Evolutionary conservation across 1,139 yeast species (phyloP).

Genomic region (Geotrichum australiense): DNA sequence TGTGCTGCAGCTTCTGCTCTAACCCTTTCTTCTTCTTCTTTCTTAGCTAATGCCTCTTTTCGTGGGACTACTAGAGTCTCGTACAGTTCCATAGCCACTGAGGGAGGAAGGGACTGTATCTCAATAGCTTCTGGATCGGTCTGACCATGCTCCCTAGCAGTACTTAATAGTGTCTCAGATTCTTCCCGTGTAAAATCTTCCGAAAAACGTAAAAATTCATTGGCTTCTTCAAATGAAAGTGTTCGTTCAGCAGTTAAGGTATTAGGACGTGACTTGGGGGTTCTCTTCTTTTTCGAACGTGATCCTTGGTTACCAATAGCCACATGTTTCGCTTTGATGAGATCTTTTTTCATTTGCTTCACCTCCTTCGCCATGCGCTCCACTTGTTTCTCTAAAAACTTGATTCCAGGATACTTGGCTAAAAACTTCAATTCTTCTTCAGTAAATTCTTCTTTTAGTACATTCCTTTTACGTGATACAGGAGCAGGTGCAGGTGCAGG

Average conservation of each 20-base stretch:
- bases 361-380: slow-evolving; percentile 80
- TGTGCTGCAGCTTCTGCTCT: slow-evolving; percentile 93
- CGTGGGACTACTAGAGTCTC: slow-evolving; percentile 11
- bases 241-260: no score
- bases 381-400: slow-evolving; percentile 79
- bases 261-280: no score
- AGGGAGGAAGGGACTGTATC: no score
- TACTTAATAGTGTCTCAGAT: no score
- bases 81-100: no score
- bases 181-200: no score
- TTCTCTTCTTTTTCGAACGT: no score
- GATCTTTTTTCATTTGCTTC: slow-evolving; percentile 68
- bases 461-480: slow-evolving; percentile 21
- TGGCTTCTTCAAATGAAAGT: no score
- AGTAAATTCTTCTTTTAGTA: slow-evolving; percentile 35
- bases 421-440: slow-evolving; percentile 44
- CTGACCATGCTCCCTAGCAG: no score
- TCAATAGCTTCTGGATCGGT: no score
- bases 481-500: slow-evolving; percentile 26
- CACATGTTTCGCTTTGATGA: slow-evolving; percentile 48
- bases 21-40: slow-evolving; percentile 35
- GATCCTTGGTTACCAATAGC: slow-evolving; percentile 36
- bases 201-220: no score
- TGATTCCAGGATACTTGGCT: slow-evolving; percentile 87
- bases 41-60: slow-evolving; percentile 6